These are phyloP conservation scores for Phytopythium montanum DNA, from an alignment of 352 stramenopile species.

Conservation along the genomic window DNA sequence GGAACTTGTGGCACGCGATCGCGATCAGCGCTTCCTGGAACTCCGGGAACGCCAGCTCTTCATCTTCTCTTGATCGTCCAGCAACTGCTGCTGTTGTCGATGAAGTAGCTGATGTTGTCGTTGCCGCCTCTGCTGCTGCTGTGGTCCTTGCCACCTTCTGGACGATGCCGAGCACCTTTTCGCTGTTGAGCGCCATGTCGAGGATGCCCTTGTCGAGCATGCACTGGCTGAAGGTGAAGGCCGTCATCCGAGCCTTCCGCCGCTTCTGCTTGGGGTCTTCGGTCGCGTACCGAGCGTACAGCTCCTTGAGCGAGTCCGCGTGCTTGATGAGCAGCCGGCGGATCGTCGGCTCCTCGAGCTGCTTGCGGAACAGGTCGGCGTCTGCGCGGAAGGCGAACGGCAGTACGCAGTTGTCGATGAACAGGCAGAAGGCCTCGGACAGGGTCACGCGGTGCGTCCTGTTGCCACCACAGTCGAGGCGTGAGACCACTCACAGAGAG, in stretches of 20 bases:
- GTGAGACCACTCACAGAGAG: neutral
- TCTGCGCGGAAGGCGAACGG: constrained; percentile 72
- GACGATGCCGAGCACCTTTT: constrained; percentile 54
- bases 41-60: constrained; percentile 55
- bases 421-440: constrained; percentile 72
- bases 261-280: constrained; percentile 37
- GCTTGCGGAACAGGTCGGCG: constrained; percentile 65
- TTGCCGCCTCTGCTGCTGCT: neutral
- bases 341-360: constrained; percentile 69
- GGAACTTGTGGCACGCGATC: constrained; percentile 74
- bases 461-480: neutral
- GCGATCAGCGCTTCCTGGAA: constrained; percentile 72
- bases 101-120: neutral
- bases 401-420: constrained; percentile 71
- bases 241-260: constrained; percentile 43
- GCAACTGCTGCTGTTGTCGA: constrained; percentile 1
- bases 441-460: constrained; percentile 62
- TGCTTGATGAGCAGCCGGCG: constrained; percentile 60
- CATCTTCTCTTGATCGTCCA: constrained; percentile 26
- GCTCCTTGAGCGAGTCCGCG: constrained; percentile 44
- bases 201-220: constrained; percentile 58
- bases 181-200: constrained; percentile 57
- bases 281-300: constrained; percentile 54
- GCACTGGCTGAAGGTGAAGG: constrained; percentile 59
- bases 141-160: constrained; percentile 40